Evolutionary conservation across 1,284 basidiomycete species (phyloP), one percentile per base, ranked within the genome.

Genomic region (Omphalotus olearius): DNA sequence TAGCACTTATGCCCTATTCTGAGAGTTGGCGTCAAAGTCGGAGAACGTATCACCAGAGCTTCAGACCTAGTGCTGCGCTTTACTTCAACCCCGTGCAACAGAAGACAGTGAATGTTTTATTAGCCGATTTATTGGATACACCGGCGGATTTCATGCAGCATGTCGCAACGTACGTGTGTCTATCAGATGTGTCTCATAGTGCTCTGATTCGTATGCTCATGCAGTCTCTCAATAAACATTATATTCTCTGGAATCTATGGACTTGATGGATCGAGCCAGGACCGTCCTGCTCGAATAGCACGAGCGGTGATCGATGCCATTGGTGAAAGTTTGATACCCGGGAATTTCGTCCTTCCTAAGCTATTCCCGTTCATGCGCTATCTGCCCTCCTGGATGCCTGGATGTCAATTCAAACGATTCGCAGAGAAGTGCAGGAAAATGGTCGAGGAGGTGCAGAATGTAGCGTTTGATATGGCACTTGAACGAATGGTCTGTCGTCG

Each of bases 101-200:
- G 6, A 57, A 57, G 39, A 56, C 54, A 13, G 55, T 60, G 6
- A 58, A 58, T 17, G 39, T 51, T 37, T 57, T 65, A 16, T 55
- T 68, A 4, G 18, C 35, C 9, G 47, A 56, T 16, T 41, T 67
- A 6, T 45, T 55, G n/a, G 35, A 54, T 2, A 37, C 59, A 0
- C 63, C 64, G 9, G 56, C 61, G 14, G 45, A 56, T 13, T 63
- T 62, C 48, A 48, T 51, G 26, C 43, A 58, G 7, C 62, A 65
- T 48, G 52, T 63, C 3, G 23, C 30, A 25, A 23, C 26, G 49
- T 51, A 28, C 10, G 52, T 41, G 16, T 42, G 30, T 2, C 30
- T 33, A 28, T n/a, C n/a, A 33, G 3, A 23, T 41, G 17, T 10
- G 23, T 36, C 25, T 25, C 17, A 13, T 9, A 17, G 43, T 45